Conservation (phyloP, 768 basidiomycete species). For the Kwoniella newhampshirensis region DNA sequence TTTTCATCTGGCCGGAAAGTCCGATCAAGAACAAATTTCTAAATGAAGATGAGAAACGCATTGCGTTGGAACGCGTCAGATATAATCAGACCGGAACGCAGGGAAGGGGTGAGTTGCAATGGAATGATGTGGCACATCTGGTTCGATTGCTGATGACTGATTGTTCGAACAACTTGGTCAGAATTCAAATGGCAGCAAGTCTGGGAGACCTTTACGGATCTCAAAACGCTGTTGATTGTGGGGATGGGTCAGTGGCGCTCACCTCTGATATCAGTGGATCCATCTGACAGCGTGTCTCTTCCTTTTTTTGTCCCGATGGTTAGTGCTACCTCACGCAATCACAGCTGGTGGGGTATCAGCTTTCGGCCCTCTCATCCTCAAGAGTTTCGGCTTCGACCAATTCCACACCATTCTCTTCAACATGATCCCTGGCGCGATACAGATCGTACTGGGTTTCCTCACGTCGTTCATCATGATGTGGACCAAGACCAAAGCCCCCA, state of each 20-base stretch:
- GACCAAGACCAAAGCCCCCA: conserved; percentile 27
- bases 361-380: conserved; percentile 57
- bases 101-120: conserved; percentile 15
- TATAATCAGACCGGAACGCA: conserved; percentile 41
- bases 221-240: conserved; percentile 58
- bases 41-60: conserved; percentile 48
- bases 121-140: too few relatives aligned
- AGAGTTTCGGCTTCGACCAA: conserved; percentile 54
- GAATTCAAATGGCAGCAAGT: conserved; percentile 41
- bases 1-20: conserved; percentile 50
- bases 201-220: conserved; percentile 51
- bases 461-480: conserved; percentile 52
- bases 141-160: conserved; percentile 23
- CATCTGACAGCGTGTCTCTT: background rate
- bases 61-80: conserved; percentile 38
- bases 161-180: background rate
- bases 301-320: conserved; percentile 24
- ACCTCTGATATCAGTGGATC: background rate
- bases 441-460: conserved; percentile 54
- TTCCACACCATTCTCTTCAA: conserved; percentile 60
- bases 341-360: conserved; percentile 56
- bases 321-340: conserved; percentile 17
- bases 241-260: conserved; percentile 56
- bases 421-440: conserved; percentile 57
- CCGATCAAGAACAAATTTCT: conserved; percentile 47